Conservation (phyloP, 352 stramenopile species). For the Phytophthora cactorum region DNA sequence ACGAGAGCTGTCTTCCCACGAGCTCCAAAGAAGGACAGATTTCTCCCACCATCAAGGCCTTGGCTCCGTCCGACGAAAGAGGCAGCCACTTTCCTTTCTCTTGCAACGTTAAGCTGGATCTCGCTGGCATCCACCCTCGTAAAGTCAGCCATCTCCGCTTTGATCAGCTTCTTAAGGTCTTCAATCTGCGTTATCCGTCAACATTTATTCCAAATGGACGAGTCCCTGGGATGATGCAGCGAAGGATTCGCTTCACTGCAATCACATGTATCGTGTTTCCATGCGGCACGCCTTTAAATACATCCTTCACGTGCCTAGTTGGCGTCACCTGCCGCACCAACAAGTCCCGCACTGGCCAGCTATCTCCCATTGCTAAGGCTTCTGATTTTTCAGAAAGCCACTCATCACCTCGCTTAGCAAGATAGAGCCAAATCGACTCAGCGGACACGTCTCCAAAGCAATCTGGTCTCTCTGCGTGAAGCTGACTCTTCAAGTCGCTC, state of each 20-base stretch:
- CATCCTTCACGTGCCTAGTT: background rate
- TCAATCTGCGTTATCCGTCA: background rate
- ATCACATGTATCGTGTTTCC: background rate
- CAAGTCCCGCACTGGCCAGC: background rate
- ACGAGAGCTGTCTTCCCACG: background rate
- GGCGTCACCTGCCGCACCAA: background rate
- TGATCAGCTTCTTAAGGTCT: background rate
- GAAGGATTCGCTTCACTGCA: slow-evolving; percentile 1
- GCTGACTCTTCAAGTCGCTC: background rate
- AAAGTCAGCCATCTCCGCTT: background rate
- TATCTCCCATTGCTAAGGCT: background rate
- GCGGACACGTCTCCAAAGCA: background rate
- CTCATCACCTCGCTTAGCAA: background rate
- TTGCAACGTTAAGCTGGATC: background rate
- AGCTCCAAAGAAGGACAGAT: background rate
- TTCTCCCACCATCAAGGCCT: background rate
- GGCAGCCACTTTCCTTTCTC: background rate
- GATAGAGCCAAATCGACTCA: background rate
- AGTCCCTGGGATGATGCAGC: background rate
- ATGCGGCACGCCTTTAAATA: background rate
- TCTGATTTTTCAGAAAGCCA: background rate
- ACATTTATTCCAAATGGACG: slow-evolving; percentile 1
- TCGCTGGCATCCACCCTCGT: background rate
- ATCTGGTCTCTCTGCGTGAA: background rate
- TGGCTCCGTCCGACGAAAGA: background rate